Percentiles rank a stretch among this genome's conserved stretches.
phyloP scores from a whole-genome alignment of 202 grass and related monocot genomes.

The Dendrocalamus latiflorus region DNA sequence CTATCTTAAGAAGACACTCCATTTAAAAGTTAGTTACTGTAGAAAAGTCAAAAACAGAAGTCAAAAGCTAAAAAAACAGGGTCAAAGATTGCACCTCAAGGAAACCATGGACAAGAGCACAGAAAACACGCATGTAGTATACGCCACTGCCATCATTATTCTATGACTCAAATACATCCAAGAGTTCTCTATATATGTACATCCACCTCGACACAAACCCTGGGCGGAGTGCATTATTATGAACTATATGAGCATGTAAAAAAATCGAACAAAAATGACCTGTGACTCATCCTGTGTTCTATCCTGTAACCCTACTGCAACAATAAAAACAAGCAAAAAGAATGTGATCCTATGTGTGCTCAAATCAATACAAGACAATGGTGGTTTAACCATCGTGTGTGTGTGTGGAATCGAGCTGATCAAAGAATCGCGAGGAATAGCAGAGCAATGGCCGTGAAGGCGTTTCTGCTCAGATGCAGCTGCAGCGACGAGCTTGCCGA shows the following conservation, averaged over 20 bases:
- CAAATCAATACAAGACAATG: conserved; percentile 19
- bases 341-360: conserved; percentile 23
- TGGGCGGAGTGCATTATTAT: conserved; percentile 11
- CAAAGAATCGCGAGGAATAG: conserved; percentile 36
- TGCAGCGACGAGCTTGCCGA: conserved; percentile 19
- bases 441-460: background rate
- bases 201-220: conserved; percentile 21
- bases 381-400: background rate
- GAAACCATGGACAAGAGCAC: background rate
- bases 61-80: too few relatives aligned
- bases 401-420: background rate
- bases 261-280: conserved; percentile 22
- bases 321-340: conserved; percentile 13
- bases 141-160: background rate
- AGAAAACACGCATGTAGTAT: background rate
- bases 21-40: too few relatives aligned
- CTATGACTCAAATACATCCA: conserved; percentile 8
- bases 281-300: conserved; percentile 27
- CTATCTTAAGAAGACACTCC: too few relatives aligned
- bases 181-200: conserved; percentile 8
- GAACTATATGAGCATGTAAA: conserved; percentile 3
- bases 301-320: conserved; percentile 25
- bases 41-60: too few relatives aligned
- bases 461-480: conserved; percentile 21
- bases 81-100: background rate